These are phyloP conservation scores for Mycena chlorophos DNA, from an alignment of 768 basidiomycete genomes.

Conservation along the genomic window DNA sequence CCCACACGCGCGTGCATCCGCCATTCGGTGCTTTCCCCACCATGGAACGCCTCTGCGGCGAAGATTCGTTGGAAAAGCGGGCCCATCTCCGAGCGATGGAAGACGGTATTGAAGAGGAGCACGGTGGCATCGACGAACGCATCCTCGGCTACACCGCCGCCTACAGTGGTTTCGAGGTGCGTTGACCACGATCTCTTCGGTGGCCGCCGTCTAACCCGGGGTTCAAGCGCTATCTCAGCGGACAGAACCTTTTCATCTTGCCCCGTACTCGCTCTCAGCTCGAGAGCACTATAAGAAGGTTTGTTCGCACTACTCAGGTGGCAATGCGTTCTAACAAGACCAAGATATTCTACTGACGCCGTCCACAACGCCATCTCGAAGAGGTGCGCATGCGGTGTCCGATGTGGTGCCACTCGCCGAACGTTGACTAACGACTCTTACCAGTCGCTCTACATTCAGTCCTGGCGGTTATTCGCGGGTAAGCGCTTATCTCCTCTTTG, in stretches of 20 bases:
- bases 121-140: constrained; percentile 63
- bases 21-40: no score
- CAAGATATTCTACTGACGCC: constrained; percentile 74
- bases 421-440: not conserved
- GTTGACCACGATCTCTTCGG: not conserved
- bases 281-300: constrained; percentile 67
- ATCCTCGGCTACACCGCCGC: constrained; percentile 79
- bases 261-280: constrained; percentile 67
- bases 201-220: not conserved
- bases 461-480: constrained; percentile 53
- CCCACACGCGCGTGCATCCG: no score
- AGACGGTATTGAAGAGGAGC: constrained; percentile 46
- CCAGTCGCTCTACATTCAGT: constrained; percentile 16
- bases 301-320: not conserved
- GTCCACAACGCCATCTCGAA: constrained; percentile 80
- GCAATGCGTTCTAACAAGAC: constrained; percentile 38
- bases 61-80: no score
- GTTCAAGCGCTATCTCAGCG: constrained; percentile 53
- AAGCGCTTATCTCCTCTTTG: constrained; percentile 21
- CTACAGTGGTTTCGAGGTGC: constrained; percentile 65
- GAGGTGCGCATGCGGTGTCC: no score
- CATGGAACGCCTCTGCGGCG: no score
- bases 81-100: no score
- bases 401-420: constrained; percentile 60
- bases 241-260: constrained; percentile 68